Conservation (phyloP, 2,329 filamentous ascomycete species). For the Aureobasidium sp. region DNA sequence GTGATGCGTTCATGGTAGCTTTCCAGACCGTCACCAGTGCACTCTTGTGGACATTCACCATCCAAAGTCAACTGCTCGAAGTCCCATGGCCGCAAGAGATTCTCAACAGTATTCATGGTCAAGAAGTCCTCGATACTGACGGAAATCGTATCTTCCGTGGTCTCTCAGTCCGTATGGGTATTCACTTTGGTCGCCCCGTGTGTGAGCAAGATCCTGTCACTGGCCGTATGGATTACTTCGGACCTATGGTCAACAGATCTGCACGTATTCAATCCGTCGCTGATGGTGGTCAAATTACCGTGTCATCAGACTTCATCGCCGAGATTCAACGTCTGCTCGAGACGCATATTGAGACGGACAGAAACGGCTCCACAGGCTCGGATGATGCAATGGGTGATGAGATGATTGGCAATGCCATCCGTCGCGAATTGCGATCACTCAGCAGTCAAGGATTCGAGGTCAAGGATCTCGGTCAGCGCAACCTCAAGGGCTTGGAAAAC, state of each 20-base stretch:
- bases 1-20: slow-evolving; percentile 98
- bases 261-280: slow-evolving; percentile 89
- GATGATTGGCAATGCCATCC: slow-evolving; percentile 63
- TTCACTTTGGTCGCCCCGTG: slow-evolving; percentile 90
- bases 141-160: slow-evolving; percentile 87
- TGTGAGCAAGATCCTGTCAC: slow-evolving; percentile 95
- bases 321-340: slow-evolving; percentile 90
- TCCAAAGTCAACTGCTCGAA: slow-evolving; percentile 79
- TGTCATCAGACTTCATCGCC: slow-evolving; percentile 93
- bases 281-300: slow-evolving; percentile 93
- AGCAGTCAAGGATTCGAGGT: slow-evolving; percentile 92
- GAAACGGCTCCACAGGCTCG: slow-evolving; percentile 57
- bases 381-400: slow-evolving; percentile 74
- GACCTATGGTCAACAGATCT: slow-evolving; percentile 97
- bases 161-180: slow-evolving; percentile 92
- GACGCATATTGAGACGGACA: slow-evolving; percentile 78
- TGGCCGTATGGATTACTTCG: slow-evolving; percentile 98
- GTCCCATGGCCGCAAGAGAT: slow-evolving; percentile 93
- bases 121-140: slow-evolving; percentile 73
- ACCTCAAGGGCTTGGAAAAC: slow-evolving; percentile 94
- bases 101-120: slow-evolving; percentile 74
- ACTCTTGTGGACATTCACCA: slow-evolving; percentile 90
- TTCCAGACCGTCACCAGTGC: slow-evolving; percentile 95
- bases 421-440: slow-evolving; percentile 77
- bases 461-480: slow-evolving; percentile 90